phyloP scores from a whole-genome alignment of 768 basidiomycete genomes.

The Suillus subalutaceus region DNA sequence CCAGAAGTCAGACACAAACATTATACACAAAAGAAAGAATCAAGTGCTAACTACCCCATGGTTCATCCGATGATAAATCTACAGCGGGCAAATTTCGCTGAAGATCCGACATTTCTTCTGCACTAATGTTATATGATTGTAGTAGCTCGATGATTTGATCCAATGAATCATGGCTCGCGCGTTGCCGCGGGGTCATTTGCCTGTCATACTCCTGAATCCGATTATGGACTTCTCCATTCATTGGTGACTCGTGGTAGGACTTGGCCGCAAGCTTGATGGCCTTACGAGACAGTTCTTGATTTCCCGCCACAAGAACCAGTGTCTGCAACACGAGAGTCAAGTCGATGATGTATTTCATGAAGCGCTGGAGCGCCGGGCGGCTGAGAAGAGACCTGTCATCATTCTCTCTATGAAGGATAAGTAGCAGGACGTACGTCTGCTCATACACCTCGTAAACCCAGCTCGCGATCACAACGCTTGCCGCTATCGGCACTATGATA shows the following conservation, averaged over 20 bases:
- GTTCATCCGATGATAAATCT: too few relatives aligned
- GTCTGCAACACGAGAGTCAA: constrained; percentile 28
- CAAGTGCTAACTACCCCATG: neutral
- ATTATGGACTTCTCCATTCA: neutral
- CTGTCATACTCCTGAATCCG: neutral
- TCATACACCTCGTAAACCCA: constrained; percentile 10
- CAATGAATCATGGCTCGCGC: neutral
- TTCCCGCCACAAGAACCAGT: constrained; percentile 13
- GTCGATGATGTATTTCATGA: constrained; percentile 31
- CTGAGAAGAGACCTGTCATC: neutral
- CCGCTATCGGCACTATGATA: constrained; percentile 1
- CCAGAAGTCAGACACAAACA: neutral
- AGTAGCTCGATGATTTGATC: neutral
- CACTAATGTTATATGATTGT: neutral
- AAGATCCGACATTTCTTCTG: neutral
- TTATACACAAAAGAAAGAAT: neutral
- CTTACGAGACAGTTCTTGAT: neutral
- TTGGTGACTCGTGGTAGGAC: neutral
- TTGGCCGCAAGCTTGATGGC: neutral
- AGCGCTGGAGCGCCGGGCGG: constrained; percentile 13
- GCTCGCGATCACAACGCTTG: neutral
- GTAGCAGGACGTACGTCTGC: neutral
- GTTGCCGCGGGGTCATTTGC: neutral
- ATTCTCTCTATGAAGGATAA: neutral
- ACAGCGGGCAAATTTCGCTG: too few relatives aligned